These are phyloP conservation scores for Hypoxylon sp. DNA, from an alignment of 2,329 filamentous ascomycete genomes.

Conservation along the genomic window DNA sequence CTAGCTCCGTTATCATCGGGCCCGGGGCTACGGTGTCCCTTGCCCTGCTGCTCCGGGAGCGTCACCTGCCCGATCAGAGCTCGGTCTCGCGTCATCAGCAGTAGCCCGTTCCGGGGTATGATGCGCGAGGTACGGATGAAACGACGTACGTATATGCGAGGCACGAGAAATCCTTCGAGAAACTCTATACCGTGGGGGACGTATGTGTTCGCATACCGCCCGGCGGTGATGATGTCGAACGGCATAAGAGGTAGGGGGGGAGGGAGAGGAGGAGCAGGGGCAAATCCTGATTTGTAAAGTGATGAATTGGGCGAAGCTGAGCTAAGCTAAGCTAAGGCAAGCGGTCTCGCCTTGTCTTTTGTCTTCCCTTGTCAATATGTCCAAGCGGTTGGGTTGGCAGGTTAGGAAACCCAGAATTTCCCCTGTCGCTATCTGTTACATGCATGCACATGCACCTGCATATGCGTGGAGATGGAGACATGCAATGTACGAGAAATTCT, in stretches of 20 bases:
- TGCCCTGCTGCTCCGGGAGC: conserved; percentile 34
- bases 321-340: background rate
- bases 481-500: no score
- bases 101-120: background rate
- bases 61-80: conserved; percentile 18
- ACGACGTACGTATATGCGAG: background rate
- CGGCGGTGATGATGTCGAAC: background rate
- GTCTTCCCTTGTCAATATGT: no score
- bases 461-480: no score
- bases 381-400: no score
- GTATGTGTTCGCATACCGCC: background rate
- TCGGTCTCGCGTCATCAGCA: background rate
- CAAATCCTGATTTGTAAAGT: background rate
- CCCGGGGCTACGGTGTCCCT: conserved; percentile 36
- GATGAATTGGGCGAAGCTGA: background rate
- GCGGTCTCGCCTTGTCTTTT: no score
- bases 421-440: background rate
- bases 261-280: background rate
- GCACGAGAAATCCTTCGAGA: background rate
- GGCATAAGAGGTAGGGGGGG: background rate
- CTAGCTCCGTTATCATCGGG: conserved; percentile 30
- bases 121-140: background rate
- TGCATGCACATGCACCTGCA: no score
- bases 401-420: no score
- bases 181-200: background rate